Base-by-base conservation (phyloP, 306 rosid species). In the Sesbania bispinosa region DNA sequence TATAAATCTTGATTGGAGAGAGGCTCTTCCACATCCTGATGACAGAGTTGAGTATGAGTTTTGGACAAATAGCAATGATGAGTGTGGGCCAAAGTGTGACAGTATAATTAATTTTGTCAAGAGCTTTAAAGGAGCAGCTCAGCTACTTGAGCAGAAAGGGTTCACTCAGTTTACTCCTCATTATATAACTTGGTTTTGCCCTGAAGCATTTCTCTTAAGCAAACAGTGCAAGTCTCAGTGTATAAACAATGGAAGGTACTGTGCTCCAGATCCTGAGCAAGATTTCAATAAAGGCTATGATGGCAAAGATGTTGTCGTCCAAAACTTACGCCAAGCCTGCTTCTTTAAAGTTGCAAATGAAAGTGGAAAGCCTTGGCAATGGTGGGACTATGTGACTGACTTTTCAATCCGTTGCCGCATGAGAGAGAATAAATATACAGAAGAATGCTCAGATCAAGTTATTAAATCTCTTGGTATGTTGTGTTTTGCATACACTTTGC, bases 381-480 rank as follows among this genome's bases (percentile, higher is more conserved):
- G 98, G 98, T 94, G 98, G 98, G 95, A 90, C 81, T 94, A 90
- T 75, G 96, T 89, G 67, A 87, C 92, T 5, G 98, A 94, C 74
- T 94, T 94, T 69, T 78, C 96, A 14, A 91, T 94, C 27, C 98
- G 98, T 64, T 94, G 98, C 80, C 96, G 96, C 43, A 94, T 94
- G 98, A 91, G 64, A 69, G 85, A 83, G 71, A 80, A 86, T 2
- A 90, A 81, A 77, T 94, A 83, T 79, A 77, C 66, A 3, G 84
- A 84, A 75, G 97, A 87, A 2, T 94, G 98, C 79, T 87, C 98
- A 29, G 85, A 94, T 86, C 69, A 82, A 80, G 97, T 94, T 71
- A 89, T 94, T 45, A 65, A 80, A 72, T 87, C 98, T 52, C 88
- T 94, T 35, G 98, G 98, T 94, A 86, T 41, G 89, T 82, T n/a